These are phyloP conservation scores for Tarenaya hassleriana DNA, from an alignment of 345 rosid species.

Conservation along the genomic window DNA sequence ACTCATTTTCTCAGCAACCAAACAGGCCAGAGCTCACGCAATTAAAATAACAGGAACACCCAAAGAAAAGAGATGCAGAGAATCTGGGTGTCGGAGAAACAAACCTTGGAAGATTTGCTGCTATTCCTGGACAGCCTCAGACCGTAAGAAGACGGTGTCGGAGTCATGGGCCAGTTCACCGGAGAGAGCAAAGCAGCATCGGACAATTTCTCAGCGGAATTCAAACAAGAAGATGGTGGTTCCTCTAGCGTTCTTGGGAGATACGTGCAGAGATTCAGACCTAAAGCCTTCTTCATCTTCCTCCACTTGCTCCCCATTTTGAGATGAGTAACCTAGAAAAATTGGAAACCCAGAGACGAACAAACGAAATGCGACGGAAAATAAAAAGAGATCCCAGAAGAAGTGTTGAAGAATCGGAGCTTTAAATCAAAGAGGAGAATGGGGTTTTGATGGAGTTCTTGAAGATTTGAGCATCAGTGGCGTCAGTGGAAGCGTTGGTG, in stretches of 20 bases:
- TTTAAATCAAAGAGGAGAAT: conserved; percentile 3
- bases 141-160: conserved; percentile 71
- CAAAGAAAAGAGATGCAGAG: conserved; percentile 13
- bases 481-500: conserved; percentile 18
- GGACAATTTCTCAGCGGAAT: conserved; percentile 59
- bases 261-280: conserved; percentile 63
- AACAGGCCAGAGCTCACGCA: conserved; percentile 10
- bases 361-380: background rate
- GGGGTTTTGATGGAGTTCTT: background rate
- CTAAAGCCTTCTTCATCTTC: conserved; percentile 67
- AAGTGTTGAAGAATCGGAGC: conserved; percentile 8
- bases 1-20: conserved; percentile 11
- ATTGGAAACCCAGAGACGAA: conserved; percentile 13
- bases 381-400: background rate
- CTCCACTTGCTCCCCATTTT: conserved; percentile 84
- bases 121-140: conserved; percentile 53
- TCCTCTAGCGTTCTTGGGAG: conserved; percentile 58
- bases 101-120: conserved; percentile 89
- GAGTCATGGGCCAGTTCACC: conserved; percentile 62
- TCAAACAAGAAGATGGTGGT: conserved; percentile 29
- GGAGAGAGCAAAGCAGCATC: conserved; percentile 83
- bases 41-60: conserved; percentile 3
- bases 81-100: conserved; percentile 24
- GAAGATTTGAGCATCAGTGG: conserved; percentile 5
- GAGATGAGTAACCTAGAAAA: conserved; percentile 14